These are phyloP conservation scores for Nyctanthes arbortristis DNA, from an alignment of 257 asterid species.

Conservation along the genomic window DNA sequence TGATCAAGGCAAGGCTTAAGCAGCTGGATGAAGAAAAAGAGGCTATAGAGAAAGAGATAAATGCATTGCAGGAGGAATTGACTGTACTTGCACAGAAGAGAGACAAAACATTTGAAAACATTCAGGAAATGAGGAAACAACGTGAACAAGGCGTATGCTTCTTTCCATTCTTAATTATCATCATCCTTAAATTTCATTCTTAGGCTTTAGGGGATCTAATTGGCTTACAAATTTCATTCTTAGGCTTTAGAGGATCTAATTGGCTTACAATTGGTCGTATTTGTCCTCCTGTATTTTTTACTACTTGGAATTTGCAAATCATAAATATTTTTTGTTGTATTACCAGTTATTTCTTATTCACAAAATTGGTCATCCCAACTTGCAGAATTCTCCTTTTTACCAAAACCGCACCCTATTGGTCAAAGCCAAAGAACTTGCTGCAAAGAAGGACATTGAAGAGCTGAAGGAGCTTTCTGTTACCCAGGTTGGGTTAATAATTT, in stretches of 20 bases:
- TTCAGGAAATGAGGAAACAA: constrained; percentile 63
- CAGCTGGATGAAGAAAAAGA: constrained; percentile 63
- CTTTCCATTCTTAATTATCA: constrained; percentile 1
- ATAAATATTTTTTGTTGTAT: too few relatives aligned
- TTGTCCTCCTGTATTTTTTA: too few relatives aligned
- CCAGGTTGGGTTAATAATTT: constrained; percentile 52
- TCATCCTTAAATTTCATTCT: too few relatives aligned
- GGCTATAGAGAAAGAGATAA: constrained; percentile 53
- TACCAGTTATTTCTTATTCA: background rate
- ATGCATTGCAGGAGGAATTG: constrained; percentile 63
- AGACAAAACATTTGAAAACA: constrained; percentile 52
- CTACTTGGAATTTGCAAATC: too few relatives aligned
- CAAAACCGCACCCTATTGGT: constrained; percentile 53
- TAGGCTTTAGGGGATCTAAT: too few relatives aligned
- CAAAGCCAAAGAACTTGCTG: constrained; percentile 72
- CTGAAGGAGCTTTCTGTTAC: constrained; percentile 55
- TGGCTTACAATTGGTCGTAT: too few relatives aligned
- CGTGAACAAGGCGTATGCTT: constrained; percentile 76
- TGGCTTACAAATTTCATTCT: too few relatives aligned
- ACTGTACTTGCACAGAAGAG: constrained; percentile 53
- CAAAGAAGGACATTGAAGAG: constrained; percentile 62
- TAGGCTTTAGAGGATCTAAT: too few relatives aligned
- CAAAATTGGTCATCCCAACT: background rate
- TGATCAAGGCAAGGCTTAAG: constrained; percentile 57
- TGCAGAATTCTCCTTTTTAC: constrained; percentile 75